Evolutionary conservation across 208 protist species (phyloP), one percentile per base, ranked within the genome.

Genomic region (Trypanosoma theileri): DNA sequence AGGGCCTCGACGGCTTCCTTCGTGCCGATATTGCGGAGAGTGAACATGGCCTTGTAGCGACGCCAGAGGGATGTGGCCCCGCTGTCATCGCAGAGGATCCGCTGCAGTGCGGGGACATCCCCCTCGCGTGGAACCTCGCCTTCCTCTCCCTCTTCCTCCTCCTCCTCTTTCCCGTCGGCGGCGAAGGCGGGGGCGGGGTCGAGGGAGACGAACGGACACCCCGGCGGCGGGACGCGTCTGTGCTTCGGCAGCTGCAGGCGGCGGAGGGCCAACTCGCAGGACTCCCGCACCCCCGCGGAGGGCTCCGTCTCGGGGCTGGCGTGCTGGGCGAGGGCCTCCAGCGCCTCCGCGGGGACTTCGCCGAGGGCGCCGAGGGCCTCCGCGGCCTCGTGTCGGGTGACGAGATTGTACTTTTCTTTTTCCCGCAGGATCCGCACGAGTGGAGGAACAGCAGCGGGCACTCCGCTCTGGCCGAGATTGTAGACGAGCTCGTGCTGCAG

Each of bases 401-500:
- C 96, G 14, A 77, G 70, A 69, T 98, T 85, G 89, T 99, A 96
- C 28, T 66, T 68, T 58, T 95, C 61, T 44, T 50, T 66, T 11
- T 66, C 66, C 14, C 68, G 70, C 2, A 99, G 68, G 17, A 98
- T 80, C 16, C 74, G 58, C 46, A 80, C 75, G 45, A 99, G 83
- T 24, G 78, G 59, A 9, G 81, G 82, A n/a, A 98, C 69, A 10
- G 93, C 93, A 46, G 77, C 66, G 50, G 64, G 63, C 57, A 90
- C 59, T 19, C 93, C 83, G 79, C 97, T 98, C 89, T 99, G 98
- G 0, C 98, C 98, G 14, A 98, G 74, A 66, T 93, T 96, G 86
- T 99, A 99, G n/a, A 89, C 94, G 42, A 98, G 68, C 77, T 99
- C 98, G 78, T 99, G 98, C 74, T 98, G 94, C 16, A 99, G 82